Evolutionary conservation across 2,329 filamentous ascomycete genomes (phyloP).

Genomic region (Thermomyces lanuginosus): DNA sequence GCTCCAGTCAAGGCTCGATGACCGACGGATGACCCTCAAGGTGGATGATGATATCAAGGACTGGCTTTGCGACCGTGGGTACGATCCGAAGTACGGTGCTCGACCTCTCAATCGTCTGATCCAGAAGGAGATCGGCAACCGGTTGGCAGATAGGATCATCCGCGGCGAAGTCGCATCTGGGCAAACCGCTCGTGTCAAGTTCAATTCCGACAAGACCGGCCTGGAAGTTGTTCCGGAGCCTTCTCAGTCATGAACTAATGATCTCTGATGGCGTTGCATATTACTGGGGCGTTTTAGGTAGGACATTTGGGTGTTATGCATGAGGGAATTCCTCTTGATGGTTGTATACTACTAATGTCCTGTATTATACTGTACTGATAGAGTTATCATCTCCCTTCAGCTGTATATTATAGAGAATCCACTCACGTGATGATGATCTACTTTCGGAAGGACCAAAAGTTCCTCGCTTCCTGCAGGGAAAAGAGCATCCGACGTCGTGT

Average conservation of each 20-base stretch:
- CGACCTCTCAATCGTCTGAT: conserved; percentile 83
- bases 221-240: conserved; percentile 34
- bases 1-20: conserved; percentile 65
- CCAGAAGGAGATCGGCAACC: conserved; percentile 74
- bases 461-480: too few species aligned
- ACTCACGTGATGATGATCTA: too few species aligned
- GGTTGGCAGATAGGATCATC: conserved; percentile 82
- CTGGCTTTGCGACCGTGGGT: conserved; percentile 80
- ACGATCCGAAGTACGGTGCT: conserved; percentile 82
- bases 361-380: too few species aligned
- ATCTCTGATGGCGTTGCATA: background rate
- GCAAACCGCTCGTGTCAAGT: conserved; percentile 52
- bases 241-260: conserved; percentile 2
- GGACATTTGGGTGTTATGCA: too few species aligned
- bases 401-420: too few species aligned
- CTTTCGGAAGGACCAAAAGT: too few species aligned
- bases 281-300: too few species aligned
- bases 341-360: too few species aligned
- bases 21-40: conserved; percentile 62
- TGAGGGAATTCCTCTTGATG: too few species aligned
- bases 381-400: too few species aligned
- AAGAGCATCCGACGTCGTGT: too few species aligned
- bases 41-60: conserved; percentile 57
- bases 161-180: conserved; percentile 63
- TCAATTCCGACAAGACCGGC: conserved; percentile 46